Percentiles rank a stretch among this genome's conserved stretches.
Evolutionary conservation across 2,329 filamentous ascomycete genomes (phyloP).

Genomic region (Fusarium heterosporum): DNA sequence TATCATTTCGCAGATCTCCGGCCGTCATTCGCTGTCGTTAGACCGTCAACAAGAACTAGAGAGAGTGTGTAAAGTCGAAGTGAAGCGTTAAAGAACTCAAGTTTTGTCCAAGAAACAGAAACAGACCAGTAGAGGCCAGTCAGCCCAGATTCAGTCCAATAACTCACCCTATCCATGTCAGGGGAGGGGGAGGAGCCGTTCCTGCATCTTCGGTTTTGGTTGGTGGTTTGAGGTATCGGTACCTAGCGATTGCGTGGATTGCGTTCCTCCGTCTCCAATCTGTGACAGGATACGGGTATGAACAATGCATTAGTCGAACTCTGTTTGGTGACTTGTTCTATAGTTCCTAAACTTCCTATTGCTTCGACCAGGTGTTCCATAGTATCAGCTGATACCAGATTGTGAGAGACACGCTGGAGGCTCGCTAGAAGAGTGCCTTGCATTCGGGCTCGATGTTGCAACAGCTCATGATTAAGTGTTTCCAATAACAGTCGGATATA

Average conservation of each 20-base stretch:
- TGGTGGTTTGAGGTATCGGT: slow-evolving; percentile 38
- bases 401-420: neutral
- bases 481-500: too few species aligned
- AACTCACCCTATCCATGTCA: slow-evolving; percentile 44
- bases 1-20: slow-evolving; percentile 5
- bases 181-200: slow-evolving; percentile 41
- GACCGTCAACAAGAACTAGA: slow-evolving; percentile 2
- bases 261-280: slow-evolving; percentile 30
- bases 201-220: slow-evolving; percentile 45
- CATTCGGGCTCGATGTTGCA: neutral
- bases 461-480: neutral
- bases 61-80: slow-evolving; percentile 18
- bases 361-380: slow-evolving; percentile 27
- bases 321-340: slow-evolving; percentile 19
- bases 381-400: slow-evolving; percentile 12
- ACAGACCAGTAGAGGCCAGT: slow-evolving; percentile 8
- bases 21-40: slow-evolving; percentile 12
- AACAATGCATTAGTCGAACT: slow-evolving; percentile 1
- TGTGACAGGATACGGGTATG: slow-evolving; percentile 24
- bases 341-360: slow-evolving; percentile 5
- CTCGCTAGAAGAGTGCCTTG: slow-evolving; percentile 19
- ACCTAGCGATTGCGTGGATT: slow-evolving; percentile 19
- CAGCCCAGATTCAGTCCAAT: slow-evolving; percentile 11
- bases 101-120: slow-evolving; percentile 29
- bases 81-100: slow-evolving; percentile 24